Base-by-base conservation (phyloP, 495 filamentous ascomycete species). In the Thermothielavioides terrestris region DNA sequence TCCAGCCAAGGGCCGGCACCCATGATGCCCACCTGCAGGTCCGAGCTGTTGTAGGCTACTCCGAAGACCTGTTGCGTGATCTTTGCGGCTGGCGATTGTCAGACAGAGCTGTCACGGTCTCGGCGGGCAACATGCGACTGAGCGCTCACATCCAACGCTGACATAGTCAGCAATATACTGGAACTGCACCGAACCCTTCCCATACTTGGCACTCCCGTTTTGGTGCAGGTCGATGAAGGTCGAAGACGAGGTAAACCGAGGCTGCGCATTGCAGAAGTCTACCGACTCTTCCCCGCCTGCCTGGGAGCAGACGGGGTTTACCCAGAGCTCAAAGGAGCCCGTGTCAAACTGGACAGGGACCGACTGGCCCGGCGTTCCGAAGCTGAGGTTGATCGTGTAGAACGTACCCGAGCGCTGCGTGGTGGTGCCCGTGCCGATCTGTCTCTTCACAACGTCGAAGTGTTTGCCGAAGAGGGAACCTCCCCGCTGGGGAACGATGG, bases 1-100 rank as follows among this genome's bases (percentile, higher is more conserved):
- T 27, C 7, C 23, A 74, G 67, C 6, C 70, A 65, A 39, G 73
- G 73, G n/a, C 82, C 85, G 22, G 89, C 78, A n/a, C 88, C 88
- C 37, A 94, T 58, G 23, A 91, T 82, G 35, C 85, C 85, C 54
- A 82, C 75, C 68, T 55, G 49, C 18, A 66, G 60, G 14, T 60
- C 52, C 10, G 56, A 45, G 10, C 58, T 68, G 27, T 48, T 31
- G 23, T 55, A 66, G 15, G 64, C 67, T 23, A 67, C 69, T 21
- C 69, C 70, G 36, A 75, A 75, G 43, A 68, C 68, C 53, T 73
- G 65, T 20, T 61, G 48, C 8, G 56, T 50, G 39, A 75, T 55
- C 12, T 37, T 59, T 3, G 56, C 61, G 2, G 58, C 64, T 68
- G 23, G 17, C 20, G 25, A 25, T 12, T 1, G 6, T 8, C 26